Base-by-base conservation (phyloP, 495 filamentous ascomycete species). In the Hamigera avellanea region DNA sequence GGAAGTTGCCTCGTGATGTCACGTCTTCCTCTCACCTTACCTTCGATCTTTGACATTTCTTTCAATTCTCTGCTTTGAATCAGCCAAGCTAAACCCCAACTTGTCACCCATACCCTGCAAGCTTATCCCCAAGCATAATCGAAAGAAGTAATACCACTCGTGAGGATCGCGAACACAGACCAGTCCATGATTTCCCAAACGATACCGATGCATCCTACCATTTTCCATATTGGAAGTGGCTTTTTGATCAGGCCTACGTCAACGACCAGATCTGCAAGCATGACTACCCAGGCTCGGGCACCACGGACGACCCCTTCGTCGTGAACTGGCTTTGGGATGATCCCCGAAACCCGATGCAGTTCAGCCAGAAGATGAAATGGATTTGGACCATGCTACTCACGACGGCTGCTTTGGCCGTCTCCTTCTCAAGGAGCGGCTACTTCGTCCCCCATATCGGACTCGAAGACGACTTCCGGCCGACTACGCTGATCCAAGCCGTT, bases 391-490 rank as follows among this genome's bases (percentile, higher is more conserved):
- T 67, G 9, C 40, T 75, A 16, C 64, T 72, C 31, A 72, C 78
- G 7, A 28, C 76, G n/a, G 67, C 75, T n/a, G 75, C 76, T 1
- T 61, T 83, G 14, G 69, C 69, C n/a, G 75, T 81, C 12, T 61
- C 79, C 14, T 76, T 84, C 32, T 72, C 72, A 21, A 78, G 73
- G 10, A 77, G 76, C 3, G 78, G 76, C 8, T 83, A 75, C 40
- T 51, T 73, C 26, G 75, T 76, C 12, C 77, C 76, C 32, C 52
- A 76, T 16, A 52, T 50, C 10, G 56, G 72, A 38, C 61, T 78
- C 32, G 57, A 69, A 25, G 27, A 18, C 8, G 59, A 69, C 16
- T 77, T 76, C 44, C 21, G 64, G 19, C 53, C 73, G 33, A 44
- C 6, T 12, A 26, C 6, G 6, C 6, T 6, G 12, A 12, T 26